These are phyloP conservation scores for Calocybe indica DNA, from an alignment of 768 basidiomycete genomes.

Conservation along the genomic window DNA sequence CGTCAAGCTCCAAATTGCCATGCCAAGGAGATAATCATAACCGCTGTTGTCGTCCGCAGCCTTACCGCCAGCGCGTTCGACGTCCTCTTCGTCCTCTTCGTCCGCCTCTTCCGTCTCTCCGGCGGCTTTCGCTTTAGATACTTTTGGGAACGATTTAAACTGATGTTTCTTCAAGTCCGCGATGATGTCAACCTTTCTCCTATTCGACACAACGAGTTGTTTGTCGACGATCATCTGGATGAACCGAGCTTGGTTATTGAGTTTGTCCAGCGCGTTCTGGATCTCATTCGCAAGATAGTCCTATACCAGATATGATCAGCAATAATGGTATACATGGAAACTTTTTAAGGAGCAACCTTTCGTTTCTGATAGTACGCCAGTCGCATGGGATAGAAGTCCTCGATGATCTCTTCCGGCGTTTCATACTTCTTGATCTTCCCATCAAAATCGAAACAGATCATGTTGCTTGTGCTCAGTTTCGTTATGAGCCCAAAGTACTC, in stretches of 20 bases:
- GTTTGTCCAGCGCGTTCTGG: slow-evolving; percentile 71
- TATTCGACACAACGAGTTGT: slow-evolving; percentile 75
- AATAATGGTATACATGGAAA: not conserved
- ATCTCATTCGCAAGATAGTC: slow-evolving; percentile 82
- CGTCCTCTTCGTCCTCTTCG: slow-evolving; percentile 45
- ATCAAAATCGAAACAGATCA: slow-evolving; percentile 98
- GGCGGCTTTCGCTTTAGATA: slow-evolving; percentile 54
- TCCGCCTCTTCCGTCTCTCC: slow-evolving; percentile 59
- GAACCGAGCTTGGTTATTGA: slow-evolving; percentile 95
- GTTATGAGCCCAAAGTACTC: slow-evolving; percentile 89
- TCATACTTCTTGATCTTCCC: slow-evolving; percentile 94
- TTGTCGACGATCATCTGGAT: slow-evolving; percentile 92
- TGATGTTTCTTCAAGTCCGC: slow-evolving; percentile 74
- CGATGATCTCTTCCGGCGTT: slow-evolving; percentile 84
- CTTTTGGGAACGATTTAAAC: slow-evolving; percentile 92
- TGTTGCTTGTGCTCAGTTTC: slow-evolving; percentile 88
- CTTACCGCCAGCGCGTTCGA: slow-evolving; percentile 30
- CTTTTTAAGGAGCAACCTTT: slow-evolving; percentile 59
- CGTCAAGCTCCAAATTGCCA: slow-evolving; percentile 95
- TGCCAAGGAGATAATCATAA: slow-evolving; percentile 90
- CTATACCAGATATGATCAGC: slow-evolving; percentile 32
- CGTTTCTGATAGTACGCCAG: slow-evolving; percentile 92
- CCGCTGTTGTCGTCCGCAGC: slow-evolving; percentile 45
- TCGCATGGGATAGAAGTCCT: slow-evolving; percentile 88
- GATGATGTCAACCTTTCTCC: slow-evolving; percentile 86